phyloP scores from a whole-genome alignment of 768 basidiomycete species.

The Boletus sensibilis region DNA sequence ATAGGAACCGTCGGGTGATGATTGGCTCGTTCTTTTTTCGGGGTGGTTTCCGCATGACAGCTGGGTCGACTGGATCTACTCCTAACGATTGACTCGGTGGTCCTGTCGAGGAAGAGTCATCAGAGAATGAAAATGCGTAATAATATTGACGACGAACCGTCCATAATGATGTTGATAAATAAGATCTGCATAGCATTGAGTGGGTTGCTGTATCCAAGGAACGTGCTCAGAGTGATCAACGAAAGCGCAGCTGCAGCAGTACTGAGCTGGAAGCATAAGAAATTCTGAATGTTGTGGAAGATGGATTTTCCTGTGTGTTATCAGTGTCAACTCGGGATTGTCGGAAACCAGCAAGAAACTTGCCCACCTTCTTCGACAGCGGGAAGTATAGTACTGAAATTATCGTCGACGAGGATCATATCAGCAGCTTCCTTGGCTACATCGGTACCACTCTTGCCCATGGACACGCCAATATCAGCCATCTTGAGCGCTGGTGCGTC shows the following conservation, averaged over 20 bases:
- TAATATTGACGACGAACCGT: conserved; percentile 51
- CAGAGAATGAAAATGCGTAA: background rate
- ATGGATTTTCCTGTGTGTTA: conserved; percentile 78
- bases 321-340: background rate
- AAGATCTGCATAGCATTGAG: conserved; percentile 98
- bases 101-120: conserved; percentile 42
- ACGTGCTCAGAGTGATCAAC: conserved; percentile 92
- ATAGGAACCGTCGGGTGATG: conserved; percentile 69
- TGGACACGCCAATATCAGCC: conserved; percentile 97
- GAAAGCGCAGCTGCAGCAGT: conserved; percentile 95
- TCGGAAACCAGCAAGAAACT: background rate
- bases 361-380: conserved; percentile 86
- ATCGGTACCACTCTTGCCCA: conserved; percentile 98
- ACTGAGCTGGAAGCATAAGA: conserved; percentile 94
- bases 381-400: conserved; percentile 91
- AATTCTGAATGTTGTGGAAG: conserved; percentile 99
- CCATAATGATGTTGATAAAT: conserved; percentile 99
- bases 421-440: conserved; percentile 98
- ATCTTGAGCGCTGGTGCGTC: conserved; percentile 96
- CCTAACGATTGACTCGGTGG: conserved; percentile 95
- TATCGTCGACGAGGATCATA: conserved; percentile 95
- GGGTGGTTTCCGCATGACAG: conserved; percentile 92
- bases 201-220: conserved; percentile 87
- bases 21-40: conserved; percentile 89
- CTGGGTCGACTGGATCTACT: conserved; percentile 93